These are phyloP conservation scores for Pezicula carpinea DNA, from an alignment of 2,329 filamentous ascomycete genomes.

Conservation along the genomic window DNA sequence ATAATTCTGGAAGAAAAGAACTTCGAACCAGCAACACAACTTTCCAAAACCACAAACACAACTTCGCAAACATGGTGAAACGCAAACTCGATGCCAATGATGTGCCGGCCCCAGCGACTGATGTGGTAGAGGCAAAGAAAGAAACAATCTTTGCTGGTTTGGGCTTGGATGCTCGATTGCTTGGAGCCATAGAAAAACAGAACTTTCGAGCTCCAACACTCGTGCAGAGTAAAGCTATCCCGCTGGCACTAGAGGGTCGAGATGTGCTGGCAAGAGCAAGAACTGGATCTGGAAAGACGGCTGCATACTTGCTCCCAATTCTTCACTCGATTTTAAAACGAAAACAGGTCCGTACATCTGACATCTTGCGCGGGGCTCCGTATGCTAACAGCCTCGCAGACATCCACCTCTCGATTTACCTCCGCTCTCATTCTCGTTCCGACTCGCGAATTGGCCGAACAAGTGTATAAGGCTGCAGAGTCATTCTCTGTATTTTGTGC, in stretches of 20 bases:
- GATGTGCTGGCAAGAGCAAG: slow-evolving; percentile 90
- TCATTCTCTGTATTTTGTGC: slow-evolving; percentile 77
- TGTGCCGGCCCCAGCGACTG: slow-evolving; percentile 36
- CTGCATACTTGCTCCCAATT: slow-evolving; percentile 90
- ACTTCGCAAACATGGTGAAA: slow-evolving; percentile 42
- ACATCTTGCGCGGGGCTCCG: not conserved
- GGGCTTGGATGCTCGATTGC: slow-evolving; percentile 75
- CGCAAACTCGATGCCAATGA: slow-evolving; percentile 56
- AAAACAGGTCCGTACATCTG: slow-evolving; percentile 52
- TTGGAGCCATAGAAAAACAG: slow-evolving; percentile 81
- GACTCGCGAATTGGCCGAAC: slow-evolving; percentile 88
- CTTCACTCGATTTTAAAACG: slow-evolving; percentile 76
- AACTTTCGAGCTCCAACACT: slow-evolving; percentile 83
- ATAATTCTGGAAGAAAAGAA: not conserved
- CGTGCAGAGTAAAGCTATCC: slow-evolving; percentile 84
- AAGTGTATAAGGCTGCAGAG: slow-evolving; percentile 76
- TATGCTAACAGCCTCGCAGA: slow-evolving; percentile 30
- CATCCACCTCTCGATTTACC: slow-evolving; percentile 49
- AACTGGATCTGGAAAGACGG: slow-evolving; percentile 95
- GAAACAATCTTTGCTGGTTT: slow-evolving; percentile 64
- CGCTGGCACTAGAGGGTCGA: slow-evolving; percentile 78
- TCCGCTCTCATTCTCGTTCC: slow-evolving; percentile 88
- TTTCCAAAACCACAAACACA: slow-evolving; percentile 4
- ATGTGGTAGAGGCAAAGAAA: slow-evolving; percentile 24
- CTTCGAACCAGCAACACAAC: not conserved